Percentiles rank a stretch among this genome's conserved stretches.
Conservation (phyloP, 139 green algal genomes). For the Yamagishiella unicocca region DNA sequence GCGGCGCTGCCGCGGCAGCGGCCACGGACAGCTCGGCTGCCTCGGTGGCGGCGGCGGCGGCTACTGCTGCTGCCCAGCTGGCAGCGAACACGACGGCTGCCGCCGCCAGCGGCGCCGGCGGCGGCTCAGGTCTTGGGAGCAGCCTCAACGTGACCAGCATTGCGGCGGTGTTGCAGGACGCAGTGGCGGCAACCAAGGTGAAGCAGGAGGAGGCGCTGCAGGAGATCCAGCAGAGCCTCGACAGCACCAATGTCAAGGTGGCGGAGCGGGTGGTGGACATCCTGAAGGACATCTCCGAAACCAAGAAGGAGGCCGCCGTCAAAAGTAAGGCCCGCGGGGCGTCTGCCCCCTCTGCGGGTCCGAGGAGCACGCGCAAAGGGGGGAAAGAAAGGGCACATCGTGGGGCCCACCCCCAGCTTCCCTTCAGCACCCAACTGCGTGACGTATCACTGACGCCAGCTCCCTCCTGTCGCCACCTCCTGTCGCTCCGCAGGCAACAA, state of each 20-base stretch:
- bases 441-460: too few species aligned
- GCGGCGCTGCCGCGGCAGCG: too few species aligned
- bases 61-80: background rate
- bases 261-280: constrained; percentile 47
- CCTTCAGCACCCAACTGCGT: too few species aligned
- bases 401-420: too few species aligned
- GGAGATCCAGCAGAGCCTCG: constrained; percentile 40
- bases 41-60: too few species aligned
- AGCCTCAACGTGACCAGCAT: constrained; percentile 30
- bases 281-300: constrained; percentile 36
- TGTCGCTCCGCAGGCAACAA: background rate
- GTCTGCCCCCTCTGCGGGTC: too few species aligned
- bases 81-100: background rate
- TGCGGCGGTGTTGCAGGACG: constrained; percentile 35
- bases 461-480: background rate
- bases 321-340: background rate
- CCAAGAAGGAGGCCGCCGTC: background rate
- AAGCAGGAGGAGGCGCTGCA: constrained; percentile 30
- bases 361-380: too few species aligned
- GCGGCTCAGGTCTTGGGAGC: background rate
- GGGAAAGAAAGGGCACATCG: too few species aligned
- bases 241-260: constrained; percentile 19
- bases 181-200: constrained; percentile 28
- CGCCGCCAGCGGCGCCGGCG: background rate
- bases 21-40: too few species aligned